These are phyloP conservation scores for Erysimum cheiranthoides DNA, from an alignment of 345 rosid genomes.

Conservation along the genomic window DNA sequence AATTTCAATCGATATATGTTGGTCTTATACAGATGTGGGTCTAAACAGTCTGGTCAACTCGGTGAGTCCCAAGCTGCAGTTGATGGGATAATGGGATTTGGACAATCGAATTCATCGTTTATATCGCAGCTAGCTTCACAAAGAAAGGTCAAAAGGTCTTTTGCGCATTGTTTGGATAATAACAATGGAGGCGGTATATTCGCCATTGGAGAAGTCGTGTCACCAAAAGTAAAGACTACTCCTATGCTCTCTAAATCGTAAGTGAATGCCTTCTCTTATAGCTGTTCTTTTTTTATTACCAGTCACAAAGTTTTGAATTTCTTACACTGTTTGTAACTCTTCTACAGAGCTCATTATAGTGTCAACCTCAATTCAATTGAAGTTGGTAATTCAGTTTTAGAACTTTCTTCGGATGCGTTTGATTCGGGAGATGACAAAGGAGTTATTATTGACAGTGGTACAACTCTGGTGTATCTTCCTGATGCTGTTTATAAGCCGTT, in stretches of 20 bases:
- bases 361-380: constrained; percentile 67
- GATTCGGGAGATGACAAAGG: constrained; percentile 60
- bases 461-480: constrained; percentile 92
- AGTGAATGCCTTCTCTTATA: constrained; percentile 39
- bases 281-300: constrained; percentile 2
- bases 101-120: constrained; percentile 85
- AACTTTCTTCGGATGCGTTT: constrained; percentile 61
- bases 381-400: constrained; percentile 60
- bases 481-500: constrained; percentile 55
- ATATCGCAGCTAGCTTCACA: constrained; percentile 84
- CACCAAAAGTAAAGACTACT: constrained; percentile 78
- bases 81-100: constrained; percentile 93
- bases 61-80: constrained; percentile 70
- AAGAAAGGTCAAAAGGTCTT: constrained; percentile 68
- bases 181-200: constrained; percentile 84
- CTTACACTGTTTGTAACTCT: constrained; percentile 7
- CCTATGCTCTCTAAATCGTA: constrained; percentile 83
- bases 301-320: constrained; percentile 1
- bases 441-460: constrained; percentile 91
- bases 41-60: constrained; percentile 78
- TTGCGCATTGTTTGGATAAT: constrained; percentile 91
- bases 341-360: constrained; percentile 85
- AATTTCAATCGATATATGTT: background rate
- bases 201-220: constrained; percentile 80
- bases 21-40: constrained; percentile 64